A percentile compares a stretch with the other conserved stretches of the same genome.
These are phyloP conservation scores for Pinus tabuliformis DNA, from an alignment of 75 land plant genomes.

Conservation along the genomic window DNA sequence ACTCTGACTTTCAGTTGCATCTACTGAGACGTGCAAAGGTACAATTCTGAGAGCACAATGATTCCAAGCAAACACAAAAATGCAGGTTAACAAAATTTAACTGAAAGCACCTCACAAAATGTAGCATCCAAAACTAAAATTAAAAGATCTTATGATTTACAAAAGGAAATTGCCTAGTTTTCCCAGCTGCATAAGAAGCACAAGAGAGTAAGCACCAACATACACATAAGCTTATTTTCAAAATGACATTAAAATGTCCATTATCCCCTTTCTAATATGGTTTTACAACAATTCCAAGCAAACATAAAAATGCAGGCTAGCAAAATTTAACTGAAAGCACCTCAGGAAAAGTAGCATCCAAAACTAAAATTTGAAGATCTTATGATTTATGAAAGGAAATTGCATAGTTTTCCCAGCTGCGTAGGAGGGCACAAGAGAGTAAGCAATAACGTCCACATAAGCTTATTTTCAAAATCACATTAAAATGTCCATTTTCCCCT, in stretches of 20 bases:
- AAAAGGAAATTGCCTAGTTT: background rate
- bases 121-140: background rate
- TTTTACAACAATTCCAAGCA: constrained; percentile 1
- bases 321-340: background rate
- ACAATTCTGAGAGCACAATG: constrained; percentile 2
- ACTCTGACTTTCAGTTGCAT: constrained; percentile 1
- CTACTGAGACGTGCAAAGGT: background rate
- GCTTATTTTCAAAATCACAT: too few species aligned
- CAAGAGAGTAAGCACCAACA: too few species aligned
- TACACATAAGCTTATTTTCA: too few species aligned
- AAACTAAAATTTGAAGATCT: background rate
- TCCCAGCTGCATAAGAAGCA: too few species aligned
- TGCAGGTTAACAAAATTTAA: background rate
- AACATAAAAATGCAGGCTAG: background rate
- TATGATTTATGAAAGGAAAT: background rate
- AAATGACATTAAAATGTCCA: too few species aligned
- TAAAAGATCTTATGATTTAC: background rate
- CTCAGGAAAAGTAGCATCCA: background rate
- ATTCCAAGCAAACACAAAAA: constrained; percentile 4
- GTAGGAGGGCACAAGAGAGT: too few species aligned
- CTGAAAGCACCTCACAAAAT: background rate
- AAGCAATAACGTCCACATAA: too few species aligned
- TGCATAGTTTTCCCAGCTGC: too few species aligned
- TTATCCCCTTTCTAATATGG: too few species aligned
- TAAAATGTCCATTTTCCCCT: too few species aligned